These are phyloP conservation scores for Suhomyces maxii DNA, from an alignment of 1,139 yeast genomes.

Conservation along the genomic window DNA sequence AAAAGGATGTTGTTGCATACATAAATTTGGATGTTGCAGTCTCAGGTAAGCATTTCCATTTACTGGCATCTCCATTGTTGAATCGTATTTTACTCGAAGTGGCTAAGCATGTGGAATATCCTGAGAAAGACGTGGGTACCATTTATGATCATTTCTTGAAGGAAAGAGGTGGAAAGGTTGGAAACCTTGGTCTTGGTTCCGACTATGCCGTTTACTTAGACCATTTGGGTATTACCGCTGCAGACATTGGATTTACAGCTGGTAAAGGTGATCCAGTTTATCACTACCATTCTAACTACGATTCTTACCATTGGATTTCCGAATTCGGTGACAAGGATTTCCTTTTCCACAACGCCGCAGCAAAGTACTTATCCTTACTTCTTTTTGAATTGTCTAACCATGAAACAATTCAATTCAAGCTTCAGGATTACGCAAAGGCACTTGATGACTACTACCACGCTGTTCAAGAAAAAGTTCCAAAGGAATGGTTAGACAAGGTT, in stretches of 20 bases:
- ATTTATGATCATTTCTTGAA: conserved; percentile 60
- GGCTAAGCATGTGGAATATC: conserved; percentile 45
- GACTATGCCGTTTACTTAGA: conserved; percentile 50
- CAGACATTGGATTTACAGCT: conserved; percentile 38
- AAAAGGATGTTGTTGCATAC: conserved; percentile 44
- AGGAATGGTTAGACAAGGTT: conserved; percentile 17
- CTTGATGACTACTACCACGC: conserved; percentile 32
- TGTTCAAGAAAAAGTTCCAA: conserved; percentile 32
- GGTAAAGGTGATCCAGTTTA: conserved; percentile 45
- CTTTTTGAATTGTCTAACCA: conserved; percentile 54
- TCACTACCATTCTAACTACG: conserved; percentile 62
- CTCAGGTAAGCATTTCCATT: conserved; percentile 32
- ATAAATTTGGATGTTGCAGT: conserved; percentile 45
- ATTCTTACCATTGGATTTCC: conserved; percentile 57
- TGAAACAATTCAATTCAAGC: conserved; percentile 47
- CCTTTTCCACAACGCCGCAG: conserved; percentile 53
- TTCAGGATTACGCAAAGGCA: conserved; percentile 37
- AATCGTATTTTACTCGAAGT: conserved; percentile 33
- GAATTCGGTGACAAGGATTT: conserved; percentile 56
- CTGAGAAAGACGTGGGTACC: conserved; percentile 41
- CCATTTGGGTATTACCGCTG: conserved; percentile 48
- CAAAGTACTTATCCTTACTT: conserved; percentile 59
- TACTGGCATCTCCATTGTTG: conserved; percentile 43
- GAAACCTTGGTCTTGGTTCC: conserved; percentile 46
- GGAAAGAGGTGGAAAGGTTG: conserved; percentile 34